These are phyloP conservation scores for Cadophora malorum DNA, from an alignment of 2,329 filamentous ascomycete genomes.

Conservation along the genomic window DNA sequence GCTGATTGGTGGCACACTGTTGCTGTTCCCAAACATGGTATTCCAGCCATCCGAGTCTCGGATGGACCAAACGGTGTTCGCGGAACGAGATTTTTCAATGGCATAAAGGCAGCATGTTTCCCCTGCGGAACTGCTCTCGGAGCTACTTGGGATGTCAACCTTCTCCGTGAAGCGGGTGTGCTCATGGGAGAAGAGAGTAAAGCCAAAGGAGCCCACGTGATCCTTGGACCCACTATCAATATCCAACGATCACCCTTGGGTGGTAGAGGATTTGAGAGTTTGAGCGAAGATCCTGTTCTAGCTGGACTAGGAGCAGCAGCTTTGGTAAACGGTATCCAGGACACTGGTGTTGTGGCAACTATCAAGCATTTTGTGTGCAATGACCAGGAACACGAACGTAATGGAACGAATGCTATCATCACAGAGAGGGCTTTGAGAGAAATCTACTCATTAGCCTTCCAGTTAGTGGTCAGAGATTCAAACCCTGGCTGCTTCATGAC, in stretches of 20 bases:
- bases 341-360: conserved; percentile 50
- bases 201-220: conserved; percentile 73
- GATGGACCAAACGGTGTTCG: conserved; percentile 48
- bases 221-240: conserved; percentile 68
- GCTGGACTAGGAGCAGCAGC: conserved; percentile 52
- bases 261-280: conserved; percentile 56
- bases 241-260: conserved; percentile 56
- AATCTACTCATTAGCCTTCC: conserved; percentile 54
- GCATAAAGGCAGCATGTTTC: conserved; percentile 54
- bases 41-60: conserved; percentile 46
- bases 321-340: conserved; percentile 53
- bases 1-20: conserved; percentile 46
- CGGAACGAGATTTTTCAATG: conserved; percentile 44
- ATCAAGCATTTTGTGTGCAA: conserved; percentile 57
- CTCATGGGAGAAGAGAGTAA: conserved; percentile 72
- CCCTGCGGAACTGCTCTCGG: conserved; percentile 56
- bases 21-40: conserved; percentile 41
- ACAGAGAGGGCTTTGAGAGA: conserved; percentile 50
- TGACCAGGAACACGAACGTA: conserved; percentile 50
- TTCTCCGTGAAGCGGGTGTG: conserved; percentile 67
- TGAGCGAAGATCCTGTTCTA: conserved; percentile 55
- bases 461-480: conserved; percentile 52
- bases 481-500: conserved; percentile 55
- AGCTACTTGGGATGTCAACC: conserved; percentile 69
- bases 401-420: conserved; percentile 47